Evolutionary conservation across 2,329 filamentous ascomycete genomes (phyloP), one percentile per base, ranked within the genome.

Genomic region (Fusarium sp.): DNA sequence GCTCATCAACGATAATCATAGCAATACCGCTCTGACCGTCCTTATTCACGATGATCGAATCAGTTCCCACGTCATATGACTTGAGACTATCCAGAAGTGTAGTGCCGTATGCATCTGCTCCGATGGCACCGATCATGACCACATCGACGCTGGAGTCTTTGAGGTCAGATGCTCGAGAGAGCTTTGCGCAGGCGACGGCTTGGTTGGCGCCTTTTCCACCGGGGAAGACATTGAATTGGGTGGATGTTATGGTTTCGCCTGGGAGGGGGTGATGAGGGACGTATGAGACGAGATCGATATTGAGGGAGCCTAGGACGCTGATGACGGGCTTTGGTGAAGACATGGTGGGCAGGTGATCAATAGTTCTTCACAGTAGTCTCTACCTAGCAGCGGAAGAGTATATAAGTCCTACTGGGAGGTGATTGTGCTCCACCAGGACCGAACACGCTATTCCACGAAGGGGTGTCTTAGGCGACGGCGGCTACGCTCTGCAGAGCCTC

Each of bases 161-260:
- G 44, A 79, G 69, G 54, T 77, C 66, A 40, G 76, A 72, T 18
- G 85, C 76, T 46, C 91, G 87, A 1, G 93, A 95, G 51, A 97
- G 88, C 67, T 94, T 92, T 45, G 91, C 92, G 81, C 92, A 94
- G 16, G 94, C 94, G 60, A 97, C 92, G 58, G 94, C 94, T 83
- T 98, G 95, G 83, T 98, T 98, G 64, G 94, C 94, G 66, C 95
- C 95, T 82, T 98, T 98, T 60, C 96, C 95, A 73, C 95, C 96
- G 20, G 92, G 91, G 40, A 92, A 94, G 34, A 91, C 93, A 77
- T 87, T 86, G 82, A 97, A 97, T 15, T 88, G 90, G 69, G 84
- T 90, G 44, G 93, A 88, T 2, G 92, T 94, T 54, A 98, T 86
- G 3, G 95, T 98, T 82, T 99, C 95, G 69, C 95, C 96, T 0